Evolutionary conservation across 805 yeast species (phyloP).

Genomic region (Ogataea nonfermentans): DNA sequence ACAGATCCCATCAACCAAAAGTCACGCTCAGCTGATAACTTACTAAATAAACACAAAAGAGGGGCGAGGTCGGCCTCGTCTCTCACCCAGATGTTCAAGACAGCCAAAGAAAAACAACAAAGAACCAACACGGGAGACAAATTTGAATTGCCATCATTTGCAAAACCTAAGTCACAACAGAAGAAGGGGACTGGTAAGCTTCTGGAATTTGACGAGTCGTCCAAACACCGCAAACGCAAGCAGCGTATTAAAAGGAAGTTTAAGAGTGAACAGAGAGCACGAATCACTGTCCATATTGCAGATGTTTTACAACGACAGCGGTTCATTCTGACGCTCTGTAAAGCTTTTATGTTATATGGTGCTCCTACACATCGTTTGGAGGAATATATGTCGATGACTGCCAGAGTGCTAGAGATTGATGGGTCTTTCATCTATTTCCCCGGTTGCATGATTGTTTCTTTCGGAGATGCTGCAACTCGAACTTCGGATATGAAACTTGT

Average conservation of each 20-base stretch:
- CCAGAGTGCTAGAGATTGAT: conserved; percentile 88
- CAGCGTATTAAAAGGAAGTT: conserved; percentile 29
- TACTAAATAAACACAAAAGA: conserved; percentile 13
- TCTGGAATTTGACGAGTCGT: conserved; percentile 12
- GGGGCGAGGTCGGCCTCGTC: conserved; percentile 14
- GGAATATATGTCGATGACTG: conserved; percentile 89
- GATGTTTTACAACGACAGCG: conserved; percentile 84
- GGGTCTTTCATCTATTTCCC: conserved; percentile 92
- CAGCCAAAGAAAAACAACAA: conserved; percentile 1
- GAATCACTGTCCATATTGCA: conserved; percentile 91
- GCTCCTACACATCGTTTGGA: conserved; percentile 96
- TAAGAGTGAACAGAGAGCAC: conserved; percentile 49
- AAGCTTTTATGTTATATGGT: conserved; percentile 89
- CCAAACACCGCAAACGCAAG: conserved; percentile 23
- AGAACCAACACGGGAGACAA: conserved; percentile 12
- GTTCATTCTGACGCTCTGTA: conserved; percentile 79
- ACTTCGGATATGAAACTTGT: conserved; percentile 92
- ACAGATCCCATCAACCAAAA: conserved; percentile 9
- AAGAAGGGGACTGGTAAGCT: conserved; percentile 2
- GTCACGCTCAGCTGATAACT: conserved; percentile 20
- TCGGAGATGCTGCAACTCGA: conserved; percentile 91
- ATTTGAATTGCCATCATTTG: conserved; percentile 21
- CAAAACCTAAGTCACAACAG: conserved; percentile 12
- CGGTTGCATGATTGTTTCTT: conserved; percentile 92
- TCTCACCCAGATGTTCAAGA: conserved; percentile 12